phyloP scores from a whole-genome alignment of 768 basidiomycete species.

The Chlorophyllum brunneum region DNA sequence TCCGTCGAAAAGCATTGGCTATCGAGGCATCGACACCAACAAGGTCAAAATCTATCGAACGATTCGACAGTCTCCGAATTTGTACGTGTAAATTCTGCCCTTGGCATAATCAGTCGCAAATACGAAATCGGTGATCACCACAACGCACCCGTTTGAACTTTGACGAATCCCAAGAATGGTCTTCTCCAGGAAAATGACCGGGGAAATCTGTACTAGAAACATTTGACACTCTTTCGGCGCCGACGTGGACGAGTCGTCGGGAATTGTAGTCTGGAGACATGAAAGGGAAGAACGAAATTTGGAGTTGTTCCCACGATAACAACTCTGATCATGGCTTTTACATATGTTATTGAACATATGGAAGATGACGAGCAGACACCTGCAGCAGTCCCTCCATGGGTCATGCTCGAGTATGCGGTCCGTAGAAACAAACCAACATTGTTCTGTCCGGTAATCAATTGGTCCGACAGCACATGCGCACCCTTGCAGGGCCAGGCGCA shows the following conservation, averaged over 20 bases:
- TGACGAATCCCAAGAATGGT: slow-evolving; percentile 77
- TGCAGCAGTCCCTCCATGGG: slow-evolving; percentile 81
- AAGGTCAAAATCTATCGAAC: slow-evolving; percentile 90
- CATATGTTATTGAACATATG: slow-evolving; percentile 81
- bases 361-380: slow-evolving; percentile 84
- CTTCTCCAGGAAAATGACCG: slow-evolving; percentile 81
- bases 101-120: slow-evolving; percentile 21
- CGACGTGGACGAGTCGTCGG: slow-evolving; percentile 61
- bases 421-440: slow-evolving; percentile 19
- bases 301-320: slow-evolving; percentile 7
- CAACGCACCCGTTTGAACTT: slow-evolving; percentile 71
- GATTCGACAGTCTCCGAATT: slow-evolving; percentile 75
- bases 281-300: neutral
- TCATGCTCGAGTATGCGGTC: slow-evolving; percentile 86
- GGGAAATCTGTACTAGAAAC: slow-evolving; percentile 91
- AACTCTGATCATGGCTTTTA: slow-evolving; percentile 31
- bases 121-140: neutral
- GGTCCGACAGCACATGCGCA: slow-evolving; percentile 66
- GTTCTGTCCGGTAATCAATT: neutral
- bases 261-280: slow-evolving; percentile 20
- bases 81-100: slow-evolving; percentile 69
- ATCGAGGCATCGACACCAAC: slow-evolving; percentile 95
- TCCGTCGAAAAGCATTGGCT: slow-evolving; percentile 90
- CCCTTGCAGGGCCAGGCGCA: slow-evolving; percentile 60
- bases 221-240: slow-evolving; percentile 68